Conservation (phyloP, 2,329 filamentous ascomycete genomes). For the Sporothrix inflata region DNA sequence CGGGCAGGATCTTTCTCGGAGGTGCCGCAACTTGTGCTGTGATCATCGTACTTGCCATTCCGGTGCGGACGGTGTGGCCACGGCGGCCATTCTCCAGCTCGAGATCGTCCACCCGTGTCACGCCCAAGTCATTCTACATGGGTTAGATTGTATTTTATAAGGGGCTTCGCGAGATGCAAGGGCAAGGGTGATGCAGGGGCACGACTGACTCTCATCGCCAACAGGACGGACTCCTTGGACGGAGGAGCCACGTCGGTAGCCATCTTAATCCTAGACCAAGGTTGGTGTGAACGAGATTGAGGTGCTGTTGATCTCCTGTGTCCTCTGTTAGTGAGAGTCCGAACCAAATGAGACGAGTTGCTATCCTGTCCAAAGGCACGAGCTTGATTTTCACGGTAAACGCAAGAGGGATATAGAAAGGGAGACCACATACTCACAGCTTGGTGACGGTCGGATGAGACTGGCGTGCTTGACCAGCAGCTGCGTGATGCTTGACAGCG, state of each 20-base stretch:
- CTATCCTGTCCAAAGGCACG: too few species aligned
- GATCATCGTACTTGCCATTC: not conserved
- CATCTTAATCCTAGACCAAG: not conserved
- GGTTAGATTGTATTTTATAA: not conserved
- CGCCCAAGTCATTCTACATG: slow-evolving; percentile 31
- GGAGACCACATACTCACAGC: not conserved
- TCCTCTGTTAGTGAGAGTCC: not conserved
- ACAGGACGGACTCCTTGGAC: slow-evolving; percentile 3
- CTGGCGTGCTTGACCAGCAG: not conserved
- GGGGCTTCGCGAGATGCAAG: too few species aligned
- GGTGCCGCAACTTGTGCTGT: not conserved
- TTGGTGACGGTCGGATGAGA: not conserved
- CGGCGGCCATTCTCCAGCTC: slow-evolving; percentile 31
- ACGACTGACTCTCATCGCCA: slow-evolving; percentile 20
- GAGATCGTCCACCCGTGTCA: slow-evolving; percentile 31
- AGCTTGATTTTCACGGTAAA: not conserved
- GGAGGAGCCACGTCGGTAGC: not conserved
- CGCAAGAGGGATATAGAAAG: not conserved
- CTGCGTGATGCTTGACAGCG: slow-evolving; percentile 12
- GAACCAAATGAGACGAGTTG: not conserved
- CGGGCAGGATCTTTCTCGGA: not conserved
- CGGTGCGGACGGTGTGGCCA: not conserved
- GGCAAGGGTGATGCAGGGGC: not conserved
- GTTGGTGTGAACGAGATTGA: not conserved
- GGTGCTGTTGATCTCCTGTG: not conserved